phyloP scores from a whole-genome alignment of 1,139 yeast species.

The Torulaspora globosa region DNA sequence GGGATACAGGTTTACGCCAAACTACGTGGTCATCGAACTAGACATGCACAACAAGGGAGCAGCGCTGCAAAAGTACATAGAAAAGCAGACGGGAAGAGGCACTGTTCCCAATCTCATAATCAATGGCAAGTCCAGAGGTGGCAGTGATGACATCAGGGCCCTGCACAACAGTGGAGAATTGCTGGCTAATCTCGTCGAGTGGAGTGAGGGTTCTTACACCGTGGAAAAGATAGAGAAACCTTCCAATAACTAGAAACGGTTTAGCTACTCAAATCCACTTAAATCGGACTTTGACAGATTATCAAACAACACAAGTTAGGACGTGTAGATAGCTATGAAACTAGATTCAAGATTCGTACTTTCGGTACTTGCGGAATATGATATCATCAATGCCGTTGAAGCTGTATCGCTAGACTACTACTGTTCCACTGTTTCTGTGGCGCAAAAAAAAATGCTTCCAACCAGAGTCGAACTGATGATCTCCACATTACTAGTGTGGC shows the following conservation, averaged over 20 bases:
- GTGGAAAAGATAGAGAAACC: constrained; percentile 24
- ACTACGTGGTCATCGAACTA: constrained; percentile 70
- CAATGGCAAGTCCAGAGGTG: constrained; percentile 64
- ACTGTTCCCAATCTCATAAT: constrained; percentile 73
- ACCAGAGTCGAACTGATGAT: too few relatives aligned
- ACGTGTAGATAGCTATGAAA: background rate
- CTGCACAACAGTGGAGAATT: constrained; percentile 44
- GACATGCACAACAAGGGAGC: constrained; percentile 70
- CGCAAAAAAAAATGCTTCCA: too few relatives aligned
- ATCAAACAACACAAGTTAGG: background rate
- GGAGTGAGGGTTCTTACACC: constrained; percentile 24
- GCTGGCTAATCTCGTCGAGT: constrained; percentile 19
- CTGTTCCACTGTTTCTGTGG: too few relatives aligned
- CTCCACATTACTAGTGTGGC: too few relatives aligned
- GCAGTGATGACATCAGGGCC: constrained; percentile 69
- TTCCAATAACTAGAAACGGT: constrained; percentile 19
- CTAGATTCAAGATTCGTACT: background rate
- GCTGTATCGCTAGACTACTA: too few relatives aligned
- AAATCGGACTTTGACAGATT: background rate
- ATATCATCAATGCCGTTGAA: too few relatives aligned
- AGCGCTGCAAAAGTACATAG: constrained; percentile 57
- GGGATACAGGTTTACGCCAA: constrained; percentile 68
- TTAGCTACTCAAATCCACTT: background rate
- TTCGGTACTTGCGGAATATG: too few relatives aligned
- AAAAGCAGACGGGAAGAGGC: constrained; percentile 52